phyloP scores from a whole-genome alignment of 2,329 filamentous ascomycete genomes.

The Fusarium hainanense region DNA sequence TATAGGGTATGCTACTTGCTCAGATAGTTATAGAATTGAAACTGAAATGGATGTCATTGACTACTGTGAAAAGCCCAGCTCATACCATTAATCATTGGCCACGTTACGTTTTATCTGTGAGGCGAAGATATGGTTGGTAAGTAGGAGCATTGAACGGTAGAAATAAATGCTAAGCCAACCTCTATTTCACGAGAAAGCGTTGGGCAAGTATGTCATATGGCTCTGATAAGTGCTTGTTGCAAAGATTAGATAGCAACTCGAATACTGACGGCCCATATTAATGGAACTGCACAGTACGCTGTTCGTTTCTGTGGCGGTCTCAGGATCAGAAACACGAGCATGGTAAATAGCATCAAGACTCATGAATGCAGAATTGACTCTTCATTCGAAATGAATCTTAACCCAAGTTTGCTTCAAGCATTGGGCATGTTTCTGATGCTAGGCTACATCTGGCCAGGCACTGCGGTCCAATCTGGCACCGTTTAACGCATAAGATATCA shows the following conservation, averaged over 20 bases:
- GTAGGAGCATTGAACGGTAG: background rate
- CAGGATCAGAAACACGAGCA: background rate
- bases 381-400: background rate
- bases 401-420: background rate
- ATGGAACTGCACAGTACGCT: no score
- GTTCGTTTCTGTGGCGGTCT: background rate
- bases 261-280: background rate
- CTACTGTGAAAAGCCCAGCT: background rate
- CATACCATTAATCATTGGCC: background rate
- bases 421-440: background rate
- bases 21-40: background rate
- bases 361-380: background rate
- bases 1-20: background rate
- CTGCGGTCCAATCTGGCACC: background rate
- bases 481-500: slow-evolving; percentile 4
- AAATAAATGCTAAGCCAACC: background rate
- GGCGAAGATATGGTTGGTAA: background rate
- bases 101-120: background rate
- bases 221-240: background rate
- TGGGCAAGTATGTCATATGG: background rate
- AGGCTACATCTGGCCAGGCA: background rate
- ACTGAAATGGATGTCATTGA: background rate
- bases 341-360: background rate
- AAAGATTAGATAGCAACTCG: background rate
- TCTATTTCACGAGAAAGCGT: background rate